These are phyloP conservation scores for Sporobolomyces roseus DNA, from an alignment of 768 basidiomycete species.

Conservation along the genomic window DNA sequence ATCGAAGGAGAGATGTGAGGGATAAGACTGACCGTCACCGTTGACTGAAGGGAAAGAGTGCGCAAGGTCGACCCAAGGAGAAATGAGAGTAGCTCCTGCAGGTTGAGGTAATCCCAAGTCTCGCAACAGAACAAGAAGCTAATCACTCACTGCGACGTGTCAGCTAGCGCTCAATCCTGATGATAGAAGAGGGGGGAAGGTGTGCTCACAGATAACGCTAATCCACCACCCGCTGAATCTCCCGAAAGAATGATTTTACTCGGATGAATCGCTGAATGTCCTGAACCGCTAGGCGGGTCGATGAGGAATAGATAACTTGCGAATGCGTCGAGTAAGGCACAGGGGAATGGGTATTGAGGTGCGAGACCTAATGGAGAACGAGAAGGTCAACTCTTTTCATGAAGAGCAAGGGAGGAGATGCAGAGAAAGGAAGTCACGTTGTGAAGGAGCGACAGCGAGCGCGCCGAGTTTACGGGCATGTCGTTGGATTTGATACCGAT, in stretches of 20 bases:
- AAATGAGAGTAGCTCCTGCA: slow-evolving; percentile 69
- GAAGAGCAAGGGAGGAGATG: not conserved
- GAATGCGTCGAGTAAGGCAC: slow-evolving; percentile 69
- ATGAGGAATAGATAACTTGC: slow-evolving; percentile 89
- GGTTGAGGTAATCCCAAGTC: slow-evolving; percentile 76
- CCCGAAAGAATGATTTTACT: slow-evolving; percentile 78
- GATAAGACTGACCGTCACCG: too few species aligned
- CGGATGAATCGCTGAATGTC: slow-evolving; percentile 73
- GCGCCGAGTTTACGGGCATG: slow-evolving; percentile 50
- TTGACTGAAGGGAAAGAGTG: slow-evolving; percentile 89
- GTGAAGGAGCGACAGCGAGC: slow-evolving; percentile 47
- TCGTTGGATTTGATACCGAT: slow-evolving; percentile 50
- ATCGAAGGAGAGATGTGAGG: too few species aligned
- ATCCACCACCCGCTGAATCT: slow-evolving; percentile 88
- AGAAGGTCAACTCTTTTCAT: not conserved
- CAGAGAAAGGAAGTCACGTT: slow-evolving; percentile 2
- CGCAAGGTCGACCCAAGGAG: slow-evolving; percentile 84
- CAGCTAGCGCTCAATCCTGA: not conserved
- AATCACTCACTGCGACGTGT: not conserved
- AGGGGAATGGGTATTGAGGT: slow-evolving; percentile 93
- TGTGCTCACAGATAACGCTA: slow-evolving; percentile 65
- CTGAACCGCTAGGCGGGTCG: slow-evolving; percentile 60
- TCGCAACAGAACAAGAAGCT: slow-evolving; percentile 75
- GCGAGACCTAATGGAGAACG: slow-evolving; percentile 57
- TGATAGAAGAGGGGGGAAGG: not conserved